phyloP scores from a whole-genome alignment of 2,329 filamentous ascomycete genomes.

The Cladophialophora immunda region DNA sequence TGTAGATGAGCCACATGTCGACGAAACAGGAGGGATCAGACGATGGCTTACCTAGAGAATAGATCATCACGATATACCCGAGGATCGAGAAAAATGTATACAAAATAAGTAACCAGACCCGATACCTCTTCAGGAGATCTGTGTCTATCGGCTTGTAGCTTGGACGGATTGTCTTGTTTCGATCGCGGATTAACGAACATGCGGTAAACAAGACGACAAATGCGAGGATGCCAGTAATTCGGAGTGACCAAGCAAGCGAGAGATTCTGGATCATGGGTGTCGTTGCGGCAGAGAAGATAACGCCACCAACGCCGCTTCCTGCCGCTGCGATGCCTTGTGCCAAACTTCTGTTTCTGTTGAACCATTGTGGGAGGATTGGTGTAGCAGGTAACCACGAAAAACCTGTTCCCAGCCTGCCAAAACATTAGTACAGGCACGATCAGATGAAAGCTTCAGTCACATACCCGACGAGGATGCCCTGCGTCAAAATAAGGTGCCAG shows the following conservation, averaged over 20 bases:
- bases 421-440: not conserved
- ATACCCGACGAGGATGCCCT: conserved; percentile 43
- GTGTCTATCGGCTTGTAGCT: conserved; percentile 40
- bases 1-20: not conserved
- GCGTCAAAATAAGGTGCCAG: conserved; percentile 42
- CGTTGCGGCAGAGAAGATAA: conserved; percentile 43
- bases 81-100: conserved; percentile 58
- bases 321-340: conserved; percentile 45
- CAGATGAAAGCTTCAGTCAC: not conserved
- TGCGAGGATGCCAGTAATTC: conserved; percentile 44
- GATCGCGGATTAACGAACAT: conserved; percentile 43
- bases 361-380: conserved; percentile 45
- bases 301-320: conserved; percentile 44
- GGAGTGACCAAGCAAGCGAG: conserved; percentile 43
- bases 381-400: conserved; percentile 42
- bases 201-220: conserved; percentile 41
- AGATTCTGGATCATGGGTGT: conserved; percentile 44
- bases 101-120: conserved; percentile 41
- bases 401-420: conserved; percentile 39
- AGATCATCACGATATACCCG: conserved; percentile 53
- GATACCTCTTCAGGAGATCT: conserved; percentile 35
- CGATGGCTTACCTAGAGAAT: conserved; percentile 10
- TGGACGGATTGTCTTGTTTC: conserved; percentile 41
- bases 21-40: not conserved
- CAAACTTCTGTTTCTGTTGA: conserved; percentile 44